Evolutionary conservation across 495 filamentous ascomycete genomes (phyloP).

Genomic region (Margaritispora aquatica): DNA sequence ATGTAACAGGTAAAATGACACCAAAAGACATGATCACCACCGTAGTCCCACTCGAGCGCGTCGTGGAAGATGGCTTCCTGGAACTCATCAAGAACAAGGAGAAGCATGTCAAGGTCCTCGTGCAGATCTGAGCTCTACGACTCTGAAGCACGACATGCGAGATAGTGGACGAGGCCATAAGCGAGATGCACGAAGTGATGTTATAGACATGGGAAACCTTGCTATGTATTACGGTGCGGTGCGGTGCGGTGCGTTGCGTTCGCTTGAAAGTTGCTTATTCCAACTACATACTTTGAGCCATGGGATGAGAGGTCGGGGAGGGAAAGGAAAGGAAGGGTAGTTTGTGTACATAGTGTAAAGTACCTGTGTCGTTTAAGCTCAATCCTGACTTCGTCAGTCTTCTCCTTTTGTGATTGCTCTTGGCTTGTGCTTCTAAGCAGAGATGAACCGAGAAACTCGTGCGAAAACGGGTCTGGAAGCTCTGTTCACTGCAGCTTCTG

Average conservation of each 20-base stretch:
- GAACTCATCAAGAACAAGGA: constrained; percentile 49
- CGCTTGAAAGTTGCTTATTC: not conserved
- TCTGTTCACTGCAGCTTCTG: too few relatives aligned
- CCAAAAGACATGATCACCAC: constrained; percentile 55
- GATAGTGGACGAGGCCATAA: too few relatives aligned
- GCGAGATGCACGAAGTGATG: not conserved
- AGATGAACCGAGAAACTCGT: too few relatives aligned
- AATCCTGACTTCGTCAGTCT: too few relatives aligned
- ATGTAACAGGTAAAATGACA: constrained; percentile 42
- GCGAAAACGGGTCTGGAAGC: too few relatives aligned
- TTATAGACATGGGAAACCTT: not conserved
- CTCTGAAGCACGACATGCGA: too few relatives aligned
- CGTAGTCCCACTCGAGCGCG: constrained; percentile 44
- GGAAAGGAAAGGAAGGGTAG: not conserved
- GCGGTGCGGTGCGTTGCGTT: too few relatives aligned
- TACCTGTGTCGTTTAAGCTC: too few relatives aligned
- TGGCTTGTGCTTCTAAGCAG: too few relatives aligned
- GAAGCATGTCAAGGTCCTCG: constrained; percentile 51
- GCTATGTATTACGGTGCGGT: not conserved
- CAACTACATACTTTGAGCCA: not conserved
- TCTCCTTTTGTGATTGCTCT: too few relatives aligned
- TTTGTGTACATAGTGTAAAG: not conserved
- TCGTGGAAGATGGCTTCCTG: constrained; percentile 53
- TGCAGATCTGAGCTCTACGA: constrained; percentile 29
- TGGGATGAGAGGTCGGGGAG: not conserved